Base-by-base conservation (phyloP, 1,284 basidiomycete species). In the Malassezia caprae region DNA sequence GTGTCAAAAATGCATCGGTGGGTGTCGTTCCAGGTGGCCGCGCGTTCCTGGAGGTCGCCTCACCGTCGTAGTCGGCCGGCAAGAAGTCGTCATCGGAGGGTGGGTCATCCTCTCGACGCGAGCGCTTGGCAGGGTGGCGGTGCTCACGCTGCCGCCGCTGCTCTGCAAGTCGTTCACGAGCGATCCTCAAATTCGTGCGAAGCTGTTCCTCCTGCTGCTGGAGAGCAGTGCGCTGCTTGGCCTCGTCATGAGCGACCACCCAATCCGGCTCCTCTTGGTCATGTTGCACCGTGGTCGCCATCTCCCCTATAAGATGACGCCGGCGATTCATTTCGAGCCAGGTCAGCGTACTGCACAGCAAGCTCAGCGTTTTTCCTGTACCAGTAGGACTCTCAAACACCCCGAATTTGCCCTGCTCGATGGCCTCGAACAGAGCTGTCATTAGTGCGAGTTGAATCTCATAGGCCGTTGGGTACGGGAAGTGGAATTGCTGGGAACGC, bases 391-490 rank as follows among this genome's bases (percentile, higher is more conserved):
- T 77, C 57, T 79, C 78, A 43, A 78, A 74, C 42, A 96, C 85
- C 2, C 88, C 83, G 8, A 94, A 75, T 81, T 85, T 75, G 67
- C 79, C 46, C 4, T 75, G 62, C 70, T 96, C 90, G 48, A 96
- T 86, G 0, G 85, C 81, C 2, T 79, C 67, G 72, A 93, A 96
- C 4, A 96, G 77, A 57, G 88, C 85, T 12, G 79, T 81, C 91
- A 96, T 96, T 31, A 96, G 81, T 35, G 88, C 82, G 1, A 82
- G 78, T 75, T 98, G 93, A 60, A 94, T 94, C 15, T 79, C 75
- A 76, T 98, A 96, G 0, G 91, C 91, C 43, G 60, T 21, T 1
- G 66, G 57, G 42, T 66, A 72, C 1, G 71, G 71, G 40, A 73
- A 73, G 19, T 48, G 34, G 34, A 69, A 73, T n/a, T 39, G 47